Evolutionary conservation across 805 yeast genomes (phyloP).

Genomic region (Candida verbasci): DNA sequence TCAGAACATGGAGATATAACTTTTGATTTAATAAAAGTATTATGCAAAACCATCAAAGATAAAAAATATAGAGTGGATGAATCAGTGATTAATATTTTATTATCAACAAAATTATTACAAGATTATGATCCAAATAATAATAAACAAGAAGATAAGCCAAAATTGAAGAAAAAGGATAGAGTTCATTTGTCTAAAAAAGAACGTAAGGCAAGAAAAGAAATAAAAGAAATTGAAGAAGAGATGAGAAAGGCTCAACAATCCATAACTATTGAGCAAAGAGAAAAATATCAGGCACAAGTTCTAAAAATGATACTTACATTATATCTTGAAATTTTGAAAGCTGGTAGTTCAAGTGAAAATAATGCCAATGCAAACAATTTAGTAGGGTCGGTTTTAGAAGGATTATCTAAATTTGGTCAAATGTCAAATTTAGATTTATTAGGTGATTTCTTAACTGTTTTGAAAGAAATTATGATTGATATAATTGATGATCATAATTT

Average conservation of each 20-base stretch:
- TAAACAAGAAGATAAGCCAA: constrained; percentile 35
- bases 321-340: constrained; percentile 72
- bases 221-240: constrained; percentile 84
- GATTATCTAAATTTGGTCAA: constrained; percentile 84
- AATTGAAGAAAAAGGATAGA: constrained; percentile 78
- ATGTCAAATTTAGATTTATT: constrained; percentile 88
- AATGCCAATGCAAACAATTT: constrained; percentile 49
- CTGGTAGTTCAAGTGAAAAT: constrained; percentile 33
- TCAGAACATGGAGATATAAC: constrained; percentile 75
- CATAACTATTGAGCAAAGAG: constrained; percentile 83
- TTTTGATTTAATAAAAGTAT: constrained; percentile 61
- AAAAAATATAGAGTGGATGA: constrained; percentile 82
- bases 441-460: constrained; percentile 88
- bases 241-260: constrained; percentile 82
- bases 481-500: constrained; percentile 41
- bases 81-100: constrained; percentile 66
- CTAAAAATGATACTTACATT: constrained; percentile 66
- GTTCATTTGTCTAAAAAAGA: constrained; percentile 90
- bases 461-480: constrained; percentile 71
- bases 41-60: constrained; percentile 66
- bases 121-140: constrained; percentile 69
- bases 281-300: constrained; percentile 77
- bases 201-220: constrained; percentile 80
- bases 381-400: constrained; percentile 87
- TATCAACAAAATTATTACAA: constrained; percentile 60